phyloP scores from a whole-genome alignment of 1,284 basidiomycete genomes.

The Mycena citricolor region DNA sequence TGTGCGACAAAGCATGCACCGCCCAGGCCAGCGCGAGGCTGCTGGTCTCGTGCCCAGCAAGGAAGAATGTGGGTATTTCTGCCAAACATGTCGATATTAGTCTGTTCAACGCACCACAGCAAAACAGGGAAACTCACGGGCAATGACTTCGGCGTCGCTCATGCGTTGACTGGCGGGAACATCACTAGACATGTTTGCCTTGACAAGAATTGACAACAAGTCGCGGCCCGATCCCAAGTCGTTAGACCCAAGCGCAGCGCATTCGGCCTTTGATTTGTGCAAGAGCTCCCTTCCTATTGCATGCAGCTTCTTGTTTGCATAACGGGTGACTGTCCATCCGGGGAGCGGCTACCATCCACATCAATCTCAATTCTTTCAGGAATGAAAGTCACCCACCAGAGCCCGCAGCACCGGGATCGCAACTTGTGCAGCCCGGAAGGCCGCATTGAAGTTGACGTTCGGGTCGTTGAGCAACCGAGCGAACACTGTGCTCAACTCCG shows the following conservation, averaged over 20 bases:
- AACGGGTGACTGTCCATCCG: background rate
- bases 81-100: background rate
- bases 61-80: constrained; percentile 62
- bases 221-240: constrained; percentile 31
- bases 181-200: constrained; percentile 66
- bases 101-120: background rate
- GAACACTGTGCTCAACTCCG: constrained; percentile 52
- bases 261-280: constrained; percentile 39
- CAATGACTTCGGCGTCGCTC: constrained; percentile 76
- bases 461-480: constrained; percentile 64
- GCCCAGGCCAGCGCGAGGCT: constrained; percentile 73
- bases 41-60: constrained; percentile 77
- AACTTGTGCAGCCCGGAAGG: constrained; percentile 43
- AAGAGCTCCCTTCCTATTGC: constrained; percentile 47
- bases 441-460: constrained; percentile 58
- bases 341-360: constrained; percentile 5
- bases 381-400: constrained; percentile 27
- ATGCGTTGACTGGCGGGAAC: constrained; percentile 68
- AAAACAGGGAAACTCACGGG: constrained; percentile 52
- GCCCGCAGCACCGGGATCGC: constrained; percentile 40
- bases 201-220: constrained; percentile 58
- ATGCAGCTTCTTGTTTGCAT: constrained; percentile 21
- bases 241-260: constrained; percentile 3
- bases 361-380: constrained; percentile 57
- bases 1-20: constrained; percentile 62